Percentiles rank a stretch among this genome's conserved stretches.
Evolutionary conservation across 2,329 filamentous ascomycete genomes (phyloP).

Genomic region (Lachnellula subtilissima): DNA sequence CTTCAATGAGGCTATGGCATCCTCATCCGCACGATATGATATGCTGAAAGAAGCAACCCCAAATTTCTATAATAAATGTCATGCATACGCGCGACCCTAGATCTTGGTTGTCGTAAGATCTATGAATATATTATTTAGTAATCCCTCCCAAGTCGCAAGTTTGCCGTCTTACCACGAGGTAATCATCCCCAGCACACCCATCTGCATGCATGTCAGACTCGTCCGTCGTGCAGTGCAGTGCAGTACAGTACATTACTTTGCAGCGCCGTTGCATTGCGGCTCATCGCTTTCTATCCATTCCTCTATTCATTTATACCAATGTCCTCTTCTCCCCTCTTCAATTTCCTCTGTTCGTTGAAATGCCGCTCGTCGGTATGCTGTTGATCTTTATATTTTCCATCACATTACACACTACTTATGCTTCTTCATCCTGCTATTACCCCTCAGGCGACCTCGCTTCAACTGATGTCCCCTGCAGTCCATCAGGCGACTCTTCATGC

Average conservation of each 20-base stretch:
- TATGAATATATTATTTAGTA: background rate
- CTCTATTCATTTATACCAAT: background rate
- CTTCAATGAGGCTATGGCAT: conserved; percentile 3
- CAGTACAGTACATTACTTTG: background rate
- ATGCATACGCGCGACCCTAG: background rate
- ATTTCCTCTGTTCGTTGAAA: background rate
- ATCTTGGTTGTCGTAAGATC: background rate
- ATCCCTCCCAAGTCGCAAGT: background rate
- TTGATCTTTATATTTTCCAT: background rate
- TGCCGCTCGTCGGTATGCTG: background rate
- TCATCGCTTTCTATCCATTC: background rate
- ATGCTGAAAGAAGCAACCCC: too few relatives aligned
- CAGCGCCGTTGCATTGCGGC: background rate
- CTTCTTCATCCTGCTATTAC: background rate
- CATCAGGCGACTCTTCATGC: background rate
- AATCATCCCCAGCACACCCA: background rate
- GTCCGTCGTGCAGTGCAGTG: background rate
- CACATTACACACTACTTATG: background rate
- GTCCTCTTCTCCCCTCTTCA: background rate
- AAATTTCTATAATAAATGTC: background rate
- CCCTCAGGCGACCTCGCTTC: background rate
- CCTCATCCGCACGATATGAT: background rate
- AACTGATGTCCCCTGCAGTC: background rate
- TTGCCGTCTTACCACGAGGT: background rate
- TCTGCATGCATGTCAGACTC: background rate